Evolutionary conservation across 2,329 filamentous ascomycete species (phyloP), one percentile per base, ranked within the genome.

Genomic region (Zymoseptoria passerinii): DNA sequence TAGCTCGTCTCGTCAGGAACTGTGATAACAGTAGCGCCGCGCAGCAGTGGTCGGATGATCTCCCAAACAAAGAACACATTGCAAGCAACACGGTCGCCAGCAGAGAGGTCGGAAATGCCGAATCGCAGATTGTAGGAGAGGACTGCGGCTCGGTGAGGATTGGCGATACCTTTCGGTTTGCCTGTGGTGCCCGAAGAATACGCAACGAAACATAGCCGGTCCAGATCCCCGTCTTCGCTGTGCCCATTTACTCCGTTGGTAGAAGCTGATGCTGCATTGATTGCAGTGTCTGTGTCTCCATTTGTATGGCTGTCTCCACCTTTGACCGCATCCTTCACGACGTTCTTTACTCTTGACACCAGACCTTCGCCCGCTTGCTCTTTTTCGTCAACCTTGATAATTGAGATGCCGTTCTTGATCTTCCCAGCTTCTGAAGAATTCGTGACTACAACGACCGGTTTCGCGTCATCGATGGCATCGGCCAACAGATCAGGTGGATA

Each of bases 31-130:
- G 89, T 90, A 2, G 88, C 89, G 65, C 89, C 89, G 56, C 88
- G 82, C 56, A 92, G 71, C 50, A 92, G 77, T 8, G 89, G 89
- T 4, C 89, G 86, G 56, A 92, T 72, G 58, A 92, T 91, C 71
- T 92, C 89, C 89, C 89, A 92, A 52, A 92, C 80, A 70, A 92
- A 92, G 72, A 92, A 92, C 59, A 92, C 89, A 76, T 92, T 92
- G 75, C 88, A 92, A n/a, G 89, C 89, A 9, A 92, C 88, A 6
- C 89, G 82, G 65, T 91, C 89, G 16, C 88, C 88, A 0, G 85
- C 85, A 18, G 80, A 74, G 2, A 90, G 76, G 70, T 92, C 85
- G 63, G 84, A 87, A 53, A 92, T 72, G 8, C 75, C 77, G 67
- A 92, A 92, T 71, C 89, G 78, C 62, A 90, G 72, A 65, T 89